Conservation (phyloP, 345 rosid species). For the Carallia brachiata region DNA sequence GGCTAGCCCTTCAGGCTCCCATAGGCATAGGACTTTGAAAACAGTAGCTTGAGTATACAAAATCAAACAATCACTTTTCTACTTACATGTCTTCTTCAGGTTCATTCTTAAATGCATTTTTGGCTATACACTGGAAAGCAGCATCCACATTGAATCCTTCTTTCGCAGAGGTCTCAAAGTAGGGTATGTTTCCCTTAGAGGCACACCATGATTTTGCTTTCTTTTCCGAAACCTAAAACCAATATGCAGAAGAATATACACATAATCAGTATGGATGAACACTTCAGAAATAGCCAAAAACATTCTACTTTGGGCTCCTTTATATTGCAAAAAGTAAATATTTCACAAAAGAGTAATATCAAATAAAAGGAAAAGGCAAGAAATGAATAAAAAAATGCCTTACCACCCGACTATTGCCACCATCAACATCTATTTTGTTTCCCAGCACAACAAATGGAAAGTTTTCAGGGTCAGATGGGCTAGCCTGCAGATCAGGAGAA, state of each 20-base stretch:
- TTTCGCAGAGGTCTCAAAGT: conserved; percentile 89
- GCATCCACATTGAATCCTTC: conserved; percentile 90
- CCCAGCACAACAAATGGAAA: conserved; percentile 2
- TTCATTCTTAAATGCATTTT: conserved; percentile 83
- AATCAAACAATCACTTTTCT: no score
- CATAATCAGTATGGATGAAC: background rate
- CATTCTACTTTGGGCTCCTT: background rate
- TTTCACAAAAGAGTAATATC: background rate
- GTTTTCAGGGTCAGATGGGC: conserved; percentile 83
- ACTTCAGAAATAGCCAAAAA: background rate
- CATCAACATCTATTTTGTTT: conserved; percentile 4
- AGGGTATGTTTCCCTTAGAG: conserved; percentile 84
- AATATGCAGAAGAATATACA: background rate
- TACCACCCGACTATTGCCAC: conserved; percentile 63
- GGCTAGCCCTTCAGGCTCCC: no score
- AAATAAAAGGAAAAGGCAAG: background rate
- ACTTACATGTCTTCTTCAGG: conserved; percentile 87
- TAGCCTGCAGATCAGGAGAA: conserved; percentile 48
- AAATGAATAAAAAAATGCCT: conserved; percentile 15
- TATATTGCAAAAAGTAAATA: background rate
- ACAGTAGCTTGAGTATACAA: no score
- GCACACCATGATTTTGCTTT: conserved; percentile 96
- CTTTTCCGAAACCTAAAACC: conserved; percentile 75
- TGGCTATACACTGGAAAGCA: conserved; percentile 80
- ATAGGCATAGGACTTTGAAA: no score